Base-by-base conservation (phyloP, 2,329 filamentous ascomycete species). In the Furcasterigmium sp. region DNA sequence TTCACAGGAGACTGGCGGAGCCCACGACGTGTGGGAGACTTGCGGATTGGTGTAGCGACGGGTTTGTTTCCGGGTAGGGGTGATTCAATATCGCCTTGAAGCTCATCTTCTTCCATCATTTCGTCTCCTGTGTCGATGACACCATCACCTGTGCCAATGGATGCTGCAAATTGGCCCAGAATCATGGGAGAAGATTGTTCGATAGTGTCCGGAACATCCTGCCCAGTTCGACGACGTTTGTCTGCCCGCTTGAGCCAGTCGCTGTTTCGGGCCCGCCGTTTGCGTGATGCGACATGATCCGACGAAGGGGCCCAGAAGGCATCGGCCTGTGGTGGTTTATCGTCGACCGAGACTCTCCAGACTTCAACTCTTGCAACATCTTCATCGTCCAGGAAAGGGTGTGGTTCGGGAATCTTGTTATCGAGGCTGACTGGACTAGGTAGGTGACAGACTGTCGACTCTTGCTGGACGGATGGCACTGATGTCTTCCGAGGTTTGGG, bases 361-460 rank as follows among this genome's bases (percentile, higher is more conserved):
- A 48, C 51, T 29, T 61, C 50, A 4, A 66, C 60, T 19, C 49
- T 52, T 4, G 46, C 51, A 8, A 67, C 39, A 20, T 63, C 60
- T n/a, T 59, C 56, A 4, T 56, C 50, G 34, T 59, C 54, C 5
- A 64, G 45, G 19, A 53, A 64, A 1, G 56, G 56, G 42, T 63
- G 59, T 5, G 46, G 19, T 10, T 47, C 48, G 17, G 53, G 48
- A 29, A 51, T 54, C 15, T 35, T 35, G 49, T 65, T 63, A 51
- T 64, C 62, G 43, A 67, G 56, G 46, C 64, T 67, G 46, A 64
- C 58, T 4, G 64, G 64, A 39, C 64, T 67, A 3, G 69, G 69
- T 9, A 73, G 55, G 46, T 71, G 64, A 44, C 65, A 71, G 18
- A 41, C 42, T 5, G 39, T 39, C 13, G 39, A 36, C 14, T 40